Conservation (phyloP, 116 monocot genomes). For the Dioscorea cayenensis region DNA sequence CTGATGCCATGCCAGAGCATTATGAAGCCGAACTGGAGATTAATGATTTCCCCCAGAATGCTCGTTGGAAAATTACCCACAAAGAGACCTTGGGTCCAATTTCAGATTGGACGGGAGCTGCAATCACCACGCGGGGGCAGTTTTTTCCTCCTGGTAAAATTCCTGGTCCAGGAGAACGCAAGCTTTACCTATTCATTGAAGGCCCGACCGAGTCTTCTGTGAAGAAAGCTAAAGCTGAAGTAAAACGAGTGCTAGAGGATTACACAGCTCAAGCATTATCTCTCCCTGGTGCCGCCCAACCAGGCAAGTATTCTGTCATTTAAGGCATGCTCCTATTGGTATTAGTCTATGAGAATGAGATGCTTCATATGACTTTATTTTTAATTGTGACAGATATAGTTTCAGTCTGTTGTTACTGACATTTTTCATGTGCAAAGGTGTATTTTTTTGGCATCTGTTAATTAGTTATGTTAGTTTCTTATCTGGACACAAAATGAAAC, state of each 20-base stretch:
- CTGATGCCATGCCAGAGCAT: constrained; percentile 89
- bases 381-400: too few species aligned
- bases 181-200: constrained; percentile 89
- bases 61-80: constrained; percentile 93
- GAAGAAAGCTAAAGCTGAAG: constrained; percentile 86
- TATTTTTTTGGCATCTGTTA: too few species aligned
- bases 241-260: constrained; percentile 88
- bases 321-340: constrained; percentile 15
- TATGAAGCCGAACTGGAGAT: constrained; percentile 95
- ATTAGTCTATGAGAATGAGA: neutral
- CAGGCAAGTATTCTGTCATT: constrained; percentile 94
- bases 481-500: too few species aligned
- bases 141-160: constrained; percentile 73
- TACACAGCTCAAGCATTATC: constrained; percentile 58
- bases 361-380: neutral
- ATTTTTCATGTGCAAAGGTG: too few species aligned
- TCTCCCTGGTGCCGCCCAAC: constrained; percentile 81
- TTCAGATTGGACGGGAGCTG: constrained; percentile 91
- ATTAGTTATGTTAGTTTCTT: too few species aligned
- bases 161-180: constrained; percentile 66
- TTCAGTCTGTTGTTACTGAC: too few species aligned
- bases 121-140: constrained; percentile 86
- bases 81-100: constrained; percentile 94
- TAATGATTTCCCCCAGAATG: constrained; percentile 94
- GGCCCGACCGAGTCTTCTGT: constrained; percentile 90